Percentiles rank a stretch among this genome's conserved stretches.
These are phyloP conservation scores for Monascus ruber DNA, from an alignment of 2,329 filamentous ascomycete species.

Conservation along the genomic window DNA sequence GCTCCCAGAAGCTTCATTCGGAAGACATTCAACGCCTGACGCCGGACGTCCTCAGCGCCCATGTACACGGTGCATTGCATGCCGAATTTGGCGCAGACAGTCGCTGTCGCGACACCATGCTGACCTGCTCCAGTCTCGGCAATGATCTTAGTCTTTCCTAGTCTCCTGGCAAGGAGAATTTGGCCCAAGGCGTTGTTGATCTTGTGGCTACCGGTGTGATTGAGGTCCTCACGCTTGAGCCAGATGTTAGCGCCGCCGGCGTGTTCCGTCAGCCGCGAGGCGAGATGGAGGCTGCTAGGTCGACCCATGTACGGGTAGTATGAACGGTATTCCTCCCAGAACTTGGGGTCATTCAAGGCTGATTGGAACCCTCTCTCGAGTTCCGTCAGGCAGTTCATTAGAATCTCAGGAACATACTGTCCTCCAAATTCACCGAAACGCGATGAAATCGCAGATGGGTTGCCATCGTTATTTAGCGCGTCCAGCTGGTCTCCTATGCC, in stretches of 20 bases:
- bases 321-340: slow-evolving; percentile 94
- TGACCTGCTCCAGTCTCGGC: slow-evolving; percentile 96
- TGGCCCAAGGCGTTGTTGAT: slow-evolving; percentile 98
- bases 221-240: slow-evolving; percentile 94
- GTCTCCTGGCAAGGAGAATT: slow-evolving; percentile 67
- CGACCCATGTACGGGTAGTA: slow-evolving; percentile 98
- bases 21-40: slow-evolving; percentile 96
- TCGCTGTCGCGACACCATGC: slow-evolving; percentile 94
- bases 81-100: slow-evolving; percentile 93
- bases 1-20: slow-evolving; percentile 94
- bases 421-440: slow-evolving; percentile 94
- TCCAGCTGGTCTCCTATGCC: slow-evolving; percentile 75
- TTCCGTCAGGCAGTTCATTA: slow-evolving; percentile 92
- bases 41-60: slow-evolving; percentile 93
- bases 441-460: slow-evolving; percentile 55
- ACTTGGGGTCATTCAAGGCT: slow-evolving; percentile 74
- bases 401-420: slow-evolving; percentile 91
- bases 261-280: slow-evolving; percentile 75
- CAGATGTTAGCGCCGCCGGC: slow-evolving; percentile 93
- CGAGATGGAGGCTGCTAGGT: slow-evolving; percentile 81
- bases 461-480: slow-evolving; percentile 57
- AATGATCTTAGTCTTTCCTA: slow-evolving; percentile 95
- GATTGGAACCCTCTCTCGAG: slow-evolving; percentile 84
- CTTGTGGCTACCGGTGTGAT: slow-evolving; percentile 97
- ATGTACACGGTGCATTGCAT: slow-evolving; percentile 98